Conservation (phyloP, 2,329 filamentous ascomycete species). For the Paecilomyces niveus region DNA sequence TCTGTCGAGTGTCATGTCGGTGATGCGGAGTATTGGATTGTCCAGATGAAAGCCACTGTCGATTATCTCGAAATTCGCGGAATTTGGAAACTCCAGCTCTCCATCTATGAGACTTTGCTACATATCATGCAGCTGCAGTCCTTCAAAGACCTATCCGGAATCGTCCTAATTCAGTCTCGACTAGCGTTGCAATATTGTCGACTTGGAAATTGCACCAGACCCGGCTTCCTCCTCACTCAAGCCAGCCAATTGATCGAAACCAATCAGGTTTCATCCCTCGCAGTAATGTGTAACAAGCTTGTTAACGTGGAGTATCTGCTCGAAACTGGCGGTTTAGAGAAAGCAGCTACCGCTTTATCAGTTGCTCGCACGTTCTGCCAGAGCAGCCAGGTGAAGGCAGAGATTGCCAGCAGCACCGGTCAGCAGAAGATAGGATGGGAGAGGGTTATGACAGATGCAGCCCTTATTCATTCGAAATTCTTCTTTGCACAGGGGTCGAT, state of each 20-base stretch:
- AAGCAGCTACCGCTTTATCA: slow-evolving; percentile 41
- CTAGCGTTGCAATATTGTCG: slow-evolving; percentile 51
- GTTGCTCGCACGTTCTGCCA: slow-evolving; percentile 25
- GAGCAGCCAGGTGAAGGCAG: slow-evolving; percentile 19
- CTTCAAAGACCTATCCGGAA: slow-evolving; percentile 26
- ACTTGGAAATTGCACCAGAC: slow-evolving; percentile 55
- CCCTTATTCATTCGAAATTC: slow-evolving; percentile 58
- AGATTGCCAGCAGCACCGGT: slow-evolving; percentile 27
- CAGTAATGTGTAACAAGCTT: slow-evolving; percentile 56
- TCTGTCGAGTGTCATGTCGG: slow-evolving; percentile 42
- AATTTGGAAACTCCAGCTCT: slow-evolving; percentile 43
- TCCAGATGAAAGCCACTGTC: slow-evolving; percentile 46
- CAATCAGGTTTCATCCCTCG: slow-evolving; percentile 36
- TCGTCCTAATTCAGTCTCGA: slow-evolving; percentile 36
- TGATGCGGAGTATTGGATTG: slow-evolving; percentile 41
- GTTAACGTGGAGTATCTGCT: slow-evolving; percentile 69
- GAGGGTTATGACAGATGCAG: slow-evolving; percentile 51
- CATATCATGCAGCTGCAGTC: slow-evolving; percentile 42
- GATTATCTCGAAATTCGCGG: slow-evolving; percentile 55
- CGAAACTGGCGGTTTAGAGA: slow-evolving; percentile 57
- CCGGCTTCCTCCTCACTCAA: slow-evolving; percentile 50
- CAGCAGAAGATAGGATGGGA: slow-evolving; percentile 41
- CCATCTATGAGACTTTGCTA: slow-evolving; percentile 43
- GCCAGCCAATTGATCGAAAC: slow-evolving; percentile 46
- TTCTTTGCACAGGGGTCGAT: slow-evolving; percentile 50